phyloP scores from a whole-genome alignment of 2,329 filamentous ascomycete species.

The Epichloe typhina region DNA sequence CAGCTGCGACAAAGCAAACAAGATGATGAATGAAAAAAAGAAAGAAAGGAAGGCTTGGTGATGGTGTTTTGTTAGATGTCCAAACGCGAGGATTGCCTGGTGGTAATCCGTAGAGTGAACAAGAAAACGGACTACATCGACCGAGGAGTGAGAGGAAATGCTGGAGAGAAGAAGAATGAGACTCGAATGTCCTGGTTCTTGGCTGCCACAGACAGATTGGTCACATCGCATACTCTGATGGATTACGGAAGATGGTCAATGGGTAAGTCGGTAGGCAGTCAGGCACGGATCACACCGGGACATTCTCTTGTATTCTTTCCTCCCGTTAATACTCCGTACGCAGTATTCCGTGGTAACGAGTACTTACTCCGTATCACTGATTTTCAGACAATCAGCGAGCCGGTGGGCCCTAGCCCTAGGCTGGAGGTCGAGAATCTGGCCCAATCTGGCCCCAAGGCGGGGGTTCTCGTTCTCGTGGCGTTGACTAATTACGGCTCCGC shows the following conservation, averaged over 20 bases:
- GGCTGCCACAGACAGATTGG: background rate
- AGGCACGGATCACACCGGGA: background rate
- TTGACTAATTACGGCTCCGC: background rate
- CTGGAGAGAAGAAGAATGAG: background rate
- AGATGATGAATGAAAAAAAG: background rate
- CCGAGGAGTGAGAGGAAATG: background rate
- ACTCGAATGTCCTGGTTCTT: background rate
- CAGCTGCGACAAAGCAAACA: background rate
- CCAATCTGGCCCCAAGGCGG: background rate
- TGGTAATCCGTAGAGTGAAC: background rate
- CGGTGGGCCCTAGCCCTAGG: background rate
- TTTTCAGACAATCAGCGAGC: background rate
- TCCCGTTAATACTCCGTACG: background rate
- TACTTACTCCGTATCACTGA: background rate
- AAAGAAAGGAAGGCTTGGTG: background rate
- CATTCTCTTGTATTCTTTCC: conserved; percentile 2
- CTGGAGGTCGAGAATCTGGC: background rate
- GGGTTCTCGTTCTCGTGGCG: background rate
- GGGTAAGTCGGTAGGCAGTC: too few species aligned
- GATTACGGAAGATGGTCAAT: background rate
- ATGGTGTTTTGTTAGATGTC: background rate
- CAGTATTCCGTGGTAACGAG: background rate
- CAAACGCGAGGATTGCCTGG: too few species aligned
- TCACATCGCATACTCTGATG: background rate
- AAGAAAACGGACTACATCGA: background rate